A percentile compares a stretch with the other conserved stretches of the same genome.
phyloP scores from a whole-genome alignment of 1,284 basidiomycete species.

The Volvariella surrecta region DNA sequence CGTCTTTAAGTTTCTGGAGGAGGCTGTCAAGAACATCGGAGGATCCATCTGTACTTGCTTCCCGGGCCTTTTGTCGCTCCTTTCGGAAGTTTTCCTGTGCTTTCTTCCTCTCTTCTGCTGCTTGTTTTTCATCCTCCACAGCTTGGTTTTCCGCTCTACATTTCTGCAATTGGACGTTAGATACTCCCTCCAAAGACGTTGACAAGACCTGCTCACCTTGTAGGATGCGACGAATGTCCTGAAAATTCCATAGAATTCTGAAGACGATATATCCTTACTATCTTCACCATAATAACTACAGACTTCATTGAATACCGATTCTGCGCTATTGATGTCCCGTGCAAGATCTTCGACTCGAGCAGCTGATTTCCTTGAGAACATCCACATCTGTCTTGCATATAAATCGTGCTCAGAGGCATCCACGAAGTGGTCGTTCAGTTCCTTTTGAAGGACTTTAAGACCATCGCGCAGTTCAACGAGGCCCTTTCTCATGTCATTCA shows the following conservation, averaged over 20 bases:
- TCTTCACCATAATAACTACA: conserved; percentile 90
- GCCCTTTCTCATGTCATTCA: conserved; percentile 71
- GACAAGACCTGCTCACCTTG: conserved; percentile 31
- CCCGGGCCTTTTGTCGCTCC: conserved; percentile 42
- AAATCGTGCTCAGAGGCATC: conserved; percentile 53
- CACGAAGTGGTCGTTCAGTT: conserved; percentile 73
- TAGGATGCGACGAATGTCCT: conserved; percentile 57
- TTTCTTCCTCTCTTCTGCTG: conserved; percentile 57
- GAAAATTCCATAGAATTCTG: conserved; percentile 92
- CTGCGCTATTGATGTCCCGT: conserved; percentile 81
- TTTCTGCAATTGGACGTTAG: conserved; percentile 47
- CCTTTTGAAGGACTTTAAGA: conserved; percentile 67
- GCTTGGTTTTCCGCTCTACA: conserved; percentile 73
- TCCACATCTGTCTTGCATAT: conserved; percentile 87
- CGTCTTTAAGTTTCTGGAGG: conserved; percentile 64
- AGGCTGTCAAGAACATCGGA: conserved; percentile 71
- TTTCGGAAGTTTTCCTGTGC: conserved; percentile 54
- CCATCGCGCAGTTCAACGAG: conserved; percentile 72
- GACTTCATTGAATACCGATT: conserved; percentile 74
- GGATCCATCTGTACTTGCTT: conserved; percentile 35
- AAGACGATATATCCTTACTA: conserved; percentile 70
- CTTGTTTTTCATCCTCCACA: conserved; percentile 55
- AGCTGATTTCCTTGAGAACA: conserved; percentile 70
- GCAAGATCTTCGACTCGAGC: conserved; percentile 72
- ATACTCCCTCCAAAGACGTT: conserved; percentile 2